Evolutionary conservation across 2,329 filamentous ascomycete genomes (phyloP), one percentile per base, ranked within the genome.

Genomic region (Xylariales sp.): DNA sequence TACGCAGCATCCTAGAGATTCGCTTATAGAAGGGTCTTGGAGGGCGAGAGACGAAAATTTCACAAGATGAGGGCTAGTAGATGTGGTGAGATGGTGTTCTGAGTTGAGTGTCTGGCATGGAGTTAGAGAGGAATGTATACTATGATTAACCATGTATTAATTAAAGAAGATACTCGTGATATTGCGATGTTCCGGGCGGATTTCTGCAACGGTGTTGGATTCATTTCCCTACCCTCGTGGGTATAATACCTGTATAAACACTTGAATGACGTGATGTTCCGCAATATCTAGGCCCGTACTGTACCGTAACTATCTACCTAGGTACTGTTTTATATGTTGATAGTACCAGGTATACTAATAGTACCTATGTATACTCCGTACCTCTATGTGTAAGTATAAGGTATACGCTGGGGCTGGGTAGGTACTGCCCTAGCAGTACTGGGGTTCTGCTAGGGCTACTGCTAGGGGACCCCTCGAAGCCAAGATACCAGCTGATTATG

Each of bases 1-100:
- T 46, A 32, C 18, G 28, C 23, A 64, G 46, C 62, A 62, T 65
- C 54, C 62, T 65, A 65, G 66, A 68, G 12, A 57, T 46, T 57
- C 46, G 34, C 62, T 53, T 49, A 65, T 65, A 68, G 57, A 68
- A 52, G 16, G 58, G 57, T 36, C 39, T 41, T 58, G 58, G 43
- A 66, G 41, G 61, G 41, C 50, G 52, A 62, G 64, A 58, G 59
- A 64, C 43, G 12, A 60, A 69, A 67, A 63, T 48, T 7, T 8
- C 23, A n/a, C 43, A 36, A 8, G 14, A 55, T 10, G 43, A 57
- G 53, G 30, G 48, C 14, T 34, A 9, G 49, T 53, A 39, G 57
- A 49, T 45, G 23, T 55, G 41, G 32, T 16, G 12, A 55, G 30
- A 4, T 32, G 23, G 34, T 36, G 46, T 16, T 14, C 16, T 23